Evolutionary conservation across 805 yeast species (phyloP), one percentile per base, ranked within the genome.

Genomic region (Lipomyces starkeyi): DNA sequence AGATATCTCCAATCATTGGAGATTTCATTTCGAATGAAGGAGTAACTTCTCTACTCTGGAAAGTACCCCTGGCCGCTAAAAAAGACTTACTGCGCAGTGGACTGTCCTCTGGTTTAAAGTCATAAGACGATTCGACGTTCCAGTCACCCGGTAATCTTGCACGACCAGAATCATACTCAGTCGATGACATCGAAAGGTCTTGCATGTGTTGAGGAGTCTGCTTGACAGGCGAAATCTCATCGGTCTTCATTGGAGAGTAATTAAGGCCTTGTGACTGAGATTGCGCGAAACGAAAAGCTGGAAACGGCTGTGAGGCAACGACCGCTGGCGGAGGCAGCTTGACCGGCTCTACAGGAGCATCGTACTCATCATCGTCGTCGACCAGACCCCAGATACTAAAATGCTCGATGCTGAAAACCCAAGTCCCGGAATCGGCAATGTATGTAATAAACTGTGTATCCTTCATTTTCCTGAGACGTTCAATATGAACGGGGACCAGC

Each of bases 361-460:
- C 92, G 55, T 86, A 82, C 9, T 71, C 73, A 54, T 83, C 87
- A 27, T 84, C 87, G 32, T 88, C 91, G 71, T 88, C 90, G 20
- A 89, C 83, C 52, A 95, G 79, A 6, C 98, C 98, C 97, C 98
- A 95, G 5, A 91, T 86, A 80, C 97, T 92, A 75, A 95, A 95
- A 80, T 95, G 99, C 73, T 90, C 87, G 20, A 76, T 74, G 53
- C 72, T 74, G 71, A 81, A 82, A 13, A 78, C 77, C 82, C 82
- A 81, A 2, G 80, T 78, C 14, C 84, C 84, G 1, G 91, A 83
- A 52, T 83, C 84, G 0, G 94, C 87, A 72, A 93, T 95, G 81
- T 91, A 95, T 61, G 88, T 84, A 34, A 86, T 85, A 79, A 93
- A 94, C 69, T 84, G 83, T 63, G 89, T 83, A 40, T 82, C 87